phyloP scores from a whole-genome alignment of 176 grass and related monocot genomes.

The Oryza officinalis region DNA sequence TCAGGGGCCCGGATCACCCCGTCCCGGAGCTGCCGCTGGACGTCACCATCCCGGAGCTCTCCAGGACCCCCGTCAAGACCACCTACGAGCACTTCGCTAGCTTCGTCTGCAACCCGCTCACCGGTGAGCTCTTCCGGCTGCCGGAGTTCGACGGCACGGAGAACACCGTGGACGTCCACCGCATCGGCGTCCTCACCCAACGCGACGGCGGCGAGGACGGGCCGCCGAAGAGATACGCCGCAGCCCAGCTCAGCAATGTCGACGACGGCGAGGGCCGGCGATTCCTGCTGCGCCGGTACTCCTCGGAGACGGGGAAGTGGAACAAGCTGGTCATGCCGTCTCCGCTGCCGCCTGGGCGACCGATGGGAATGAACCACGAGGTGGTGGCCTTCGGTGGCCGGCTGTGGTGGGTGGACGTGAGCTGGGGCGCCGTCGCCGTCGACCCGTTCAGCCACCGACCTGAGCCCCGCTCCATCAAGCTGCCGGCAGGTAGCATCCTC shows the following conservation, averaged over 20 bases:
- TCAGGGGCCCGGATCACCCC: background rate
- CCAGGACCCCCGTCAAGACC: background rate
- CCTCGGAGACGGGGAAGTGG: background rate
- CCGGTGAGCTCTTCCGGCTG: conserved; percentile 10
- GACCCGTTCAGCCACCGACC: too few relatives aligned
- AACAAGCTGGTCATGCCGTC: background rate
- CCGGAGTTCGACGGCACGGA: conserved; percentile 5
- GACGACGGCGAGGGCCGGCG: background rate
- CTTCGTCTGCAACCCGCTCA: conserved; percentile 22
- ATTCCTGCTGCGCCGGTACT: conserved; percentile 7
- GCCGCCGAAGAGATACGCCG: conserved; percentile 4
- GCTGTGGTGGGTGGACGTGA: background rate
- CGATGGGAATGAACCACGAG: conserved; percentile 3
- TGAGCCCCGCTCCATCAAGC: background rate
- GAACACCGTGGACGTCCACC: background rate
- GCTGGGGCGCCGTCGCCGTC: background rate
- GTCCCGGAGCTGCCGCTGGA: background rate
- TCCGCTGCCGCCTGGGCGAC: background rate
- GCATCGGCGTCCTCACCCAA: conserved; percentile 16
- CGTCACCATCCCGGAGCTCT: background rate
- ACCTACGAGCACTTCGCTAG: background rate
- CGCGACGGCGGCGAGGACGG: background rate
- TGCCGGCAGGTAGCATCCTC: background rate
- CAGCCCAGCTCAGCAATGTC: background rate
- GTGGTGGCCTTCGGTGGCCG: background rate